Evolutionary conservation across 1,284 basidiomycete genomes (phyloP), one percentile per base, ranked within the genome.

Genomic region (Ganoderma leucocontextum): DNA sequence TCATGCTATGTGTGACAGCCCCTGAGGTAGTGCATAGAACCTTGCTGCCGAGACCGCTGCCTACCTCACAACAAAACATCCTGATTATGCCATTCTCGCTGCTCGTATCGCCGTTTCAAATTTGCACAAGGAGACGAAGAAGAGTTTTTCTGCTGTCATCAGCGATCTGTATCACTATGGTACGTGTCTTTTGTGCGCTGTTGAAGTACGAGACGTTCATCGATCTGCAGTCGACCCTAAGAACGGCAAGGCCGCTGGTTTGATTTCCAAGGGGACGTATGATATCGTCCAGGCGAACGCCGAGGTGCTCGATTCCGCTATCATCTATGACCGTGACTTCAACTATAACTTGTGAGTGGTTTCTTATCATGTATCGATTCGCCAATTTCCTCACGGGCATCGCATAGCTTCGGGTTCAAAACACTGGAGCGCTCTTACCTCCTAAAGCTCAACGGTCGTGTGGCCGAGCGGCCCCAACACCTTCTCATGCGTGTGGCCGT

Each of bases 401-500:
- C 52, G 2, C 41, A 4, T 77, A 96, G 95, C 83, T 99, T 99
- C 77, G 97, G 97, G 35, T 99, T 99, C 90, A 99, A 99, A 83
- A 99, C 98, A 1, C 91, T 99, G 41, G 98, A 99, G 83, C 93
- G 98, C 47, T 99, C 97, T 4, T 99, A 99, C 82, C 89, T 99
- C 9, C 91, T 99, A 61, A 92, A 95, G 70, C 92, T 99, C 82
- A 90, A 98, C 79, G 95, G 95, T 67, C 95, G 95, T 76, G 95
- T 98, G 60, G 97, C 96, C 60, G 98, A 99, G 82, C 91, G 98
- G 63, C 98, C 98, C 41, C 97, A 99, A 79, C 98, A 99, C 82
- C 95, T 99, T 91, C 93, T 99, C 78, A 99, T 99, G 98, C 96
- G 97, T 82, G 98, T 99, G 65, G 95, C 97, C 60, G 95, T 99